phyloP scores from a whole-genome alignment of 2,329 filamentous ascomycete genomes.

The Colletotrichum sp. region DNA sequence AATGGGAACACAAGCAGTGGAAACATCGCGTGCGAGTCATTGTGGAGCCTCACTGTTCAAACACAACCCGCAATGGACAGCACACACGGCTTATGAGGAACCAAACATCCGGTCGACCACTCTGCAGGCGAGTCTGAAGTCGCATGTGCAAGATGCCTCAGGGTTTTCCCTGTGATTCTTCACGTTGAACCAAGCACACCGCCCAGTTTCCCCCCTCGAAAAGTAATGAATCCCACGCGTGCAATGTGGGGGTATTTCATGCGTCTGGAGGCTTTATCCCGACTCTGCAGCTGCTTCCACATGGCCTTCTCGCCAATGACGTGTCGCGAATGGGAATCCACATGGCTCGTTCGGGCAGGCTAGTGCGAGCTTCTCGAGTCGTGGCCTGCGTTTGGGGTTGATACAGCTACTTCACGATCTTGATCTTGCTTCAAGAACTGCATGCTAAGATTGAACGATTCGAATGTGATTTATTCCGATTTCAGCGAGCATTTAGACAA shows the following conservation, averaged over 20 bases:
- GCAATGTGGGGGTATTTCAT: background rate
- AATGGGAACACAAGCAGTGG: background rate
- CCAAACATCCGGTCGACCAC: background rate
- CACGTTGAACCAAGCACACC: background rate
- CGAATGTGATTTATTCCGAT: too few relatives aligned
- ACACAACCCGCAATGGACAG: background rate
- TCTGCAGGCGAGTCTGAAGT: background rate
- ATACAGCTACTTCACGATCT: background rate
- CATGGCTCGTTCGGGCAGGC: conserved; percentile 1
- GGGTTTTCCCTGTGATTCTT: background rate
- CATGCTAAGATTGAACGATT: too few relatives aligned
- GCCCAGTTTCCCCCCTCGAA: too few relatives aligned
- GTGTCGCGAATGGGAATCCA: background rate
- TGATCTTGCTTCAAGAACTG: background rate
- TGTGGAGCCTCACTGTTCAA: background rate
- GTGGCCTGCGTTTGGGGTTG: background rate
- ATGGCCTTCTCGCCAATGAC: background rate
- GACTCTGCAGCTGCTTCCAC: background rate
- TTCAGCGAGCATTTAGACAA: too few relatives aligned
- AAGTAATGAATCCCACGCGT: background rate
- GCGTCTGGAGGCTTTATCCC: background rate
- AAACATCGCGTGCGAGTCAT: background rate
- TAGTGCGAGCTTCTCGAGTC: background rate
- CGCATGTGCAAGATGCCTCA: background rate
- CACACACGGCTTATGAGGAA: background rate